Percentiles rank a stretch among this genome's conserved stretches.
phyloP scores from a whole-genome alignment of 371 early-diverging fungal species.

The Mucor racemosus region DNA sequence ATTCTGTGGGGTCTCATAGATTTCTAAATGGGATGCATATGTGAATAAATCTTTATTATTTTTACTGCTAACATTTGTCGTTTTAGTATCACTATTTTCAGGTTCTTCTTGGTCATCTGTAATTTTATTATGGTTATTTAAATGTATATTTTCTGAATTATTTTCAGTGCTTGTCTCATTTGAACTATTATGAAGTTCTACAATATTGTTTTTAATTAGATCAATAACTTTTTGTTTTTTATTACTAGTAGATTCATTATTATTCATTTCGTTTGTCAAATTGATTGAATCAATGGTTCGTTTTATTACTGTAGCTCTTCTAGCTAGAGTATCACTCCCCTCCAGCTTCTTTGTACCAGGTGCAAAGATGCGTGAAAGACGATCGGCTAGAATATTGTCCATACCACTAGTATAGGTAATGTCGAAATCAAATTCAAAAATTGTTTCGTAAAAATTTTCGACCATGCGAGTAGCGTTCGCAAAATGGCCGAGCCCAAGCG shows the following conservation, averaged over 20 bases:
- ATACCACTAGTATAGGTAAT: constrained; percentile 35
- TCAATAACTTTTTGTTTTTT: too few relatives aligned
- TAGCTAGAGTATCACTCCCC: too few relatives aligned
- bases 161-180: too few relatives aligned
- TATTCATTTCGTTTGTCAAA: background rate
- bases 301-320: too few relatives aligned
- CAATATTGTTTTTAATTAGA: too few relatives aligned
- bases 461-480: too few relatives aligned
- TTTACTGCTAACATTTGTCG: too few relatives aligned
- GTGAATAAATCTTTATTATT: background rate
- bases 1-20: background rate
- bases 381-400: constrained; percentile 34
- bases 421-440: constrained; percentile 1
- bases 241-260: background rate
- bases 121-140: too few relatives aligned
- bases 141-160: background rate
- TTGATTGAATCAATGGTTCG: background rate
- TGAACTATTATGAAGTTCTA: too few relatives aligned
- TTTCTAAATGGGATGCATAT: background rate
- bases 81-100: background rate
- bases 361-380: constrained; percentile 18
- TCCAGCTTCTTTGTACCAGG: too few relatives aligned
- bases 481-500: too few relatives aligned
- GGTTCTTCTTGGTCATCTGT: background rate
- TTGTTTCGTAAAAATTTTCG: background rate